phyloP scores from a whole-genome alignment of 768 basidiomycete genomes.

The Brasilioporus rufonigricans region DNA sequence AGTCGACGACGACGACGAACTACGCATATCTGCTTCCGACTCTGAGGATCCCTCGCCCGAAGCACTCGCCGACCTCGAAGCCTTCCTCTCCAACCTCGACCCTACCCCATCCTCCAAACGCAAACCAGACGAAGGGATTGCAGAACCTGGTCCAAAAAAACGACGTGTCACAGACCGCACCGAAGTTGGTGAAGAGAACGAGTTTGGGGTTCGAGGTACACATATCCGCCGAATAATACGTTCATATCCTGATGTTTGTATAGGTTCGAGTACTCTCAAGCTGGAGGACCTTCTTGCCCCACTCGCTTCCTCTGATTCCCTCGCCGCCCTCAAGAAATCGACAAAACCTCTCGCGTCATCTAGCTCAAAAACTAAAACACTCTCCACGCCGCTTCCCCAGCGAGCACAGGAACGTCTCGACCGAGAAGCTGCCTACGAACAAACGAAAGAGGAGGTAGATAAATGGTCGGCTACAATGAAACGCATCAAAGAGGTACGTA shows the following conservation, averaged over 20 bases:
- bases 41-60: conserved; percentile 51
- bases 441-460: conserved; percentile 87
- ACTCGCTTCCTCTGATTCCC: conserved; percentile 54
- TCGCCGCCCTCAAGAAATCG: conserved; percentile 67
- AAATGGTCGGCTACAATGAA: conserved; percentile 96
- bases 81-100: conserved; percentile 69
- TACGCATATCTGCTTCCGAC: conserved; percentile 45
- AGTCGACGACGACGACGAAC: conserved; percentile 40
- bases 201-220: conserved; percentile 65
- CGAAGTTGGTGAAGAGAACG: conserved; percentile 77
- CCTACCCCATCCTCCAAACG: conserved; percentile 59
- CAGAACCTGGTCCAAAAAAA: conserved; percentile 40
- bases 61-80: conserved; percentile 67
- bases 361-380: conserved; percentile 53
- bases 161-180: conserved; percentile 66
- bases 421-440: conserved; percentile 91
- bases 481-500: conserved; percentile 78
- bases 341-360: conserved; percentile 60
- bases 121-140: conserved; percentile 23
- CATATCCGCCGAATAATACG: not conserved
- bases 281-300: conserved; percentile 77
- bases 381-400: conserved; percentile 83
- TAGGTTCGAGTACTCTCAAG: conserved; percentile 47
- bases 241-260: conserved; percentile 5
- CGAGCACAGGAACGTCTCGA: conserved; percentile 88